Base-by-base conservation (phyloP, 139 green algal genomes). In the Chlamydomonas sphaeroides region DNA sequence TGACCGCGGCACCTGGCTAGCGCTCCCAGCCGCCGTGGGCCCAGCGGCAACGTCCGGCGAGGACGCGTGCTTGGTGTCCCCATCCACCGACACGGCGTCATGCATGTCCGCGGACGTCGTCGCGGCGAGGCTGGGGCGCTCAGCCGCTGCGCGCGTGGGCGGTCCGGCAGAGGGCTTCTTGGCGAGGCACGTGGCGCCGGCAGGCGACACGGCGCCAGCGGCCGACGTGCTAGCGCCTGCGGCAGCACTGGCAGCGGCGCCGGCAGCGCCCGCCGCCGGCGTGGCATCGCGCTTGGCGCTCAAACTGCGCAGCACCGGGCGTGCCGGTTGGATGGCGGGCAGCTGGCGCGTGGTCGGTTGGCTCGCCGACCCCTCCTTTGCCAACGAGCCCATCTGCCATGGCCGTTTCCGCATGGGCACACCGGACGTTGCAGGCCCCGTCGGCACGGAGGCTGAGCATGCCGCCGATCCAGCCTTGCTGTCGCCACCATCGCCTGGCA, bases 351-450 rank as follows among this genome's bases (percentile, higher is more conserved):
- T 30, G 26, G 33, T 41, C 15, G 6, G 56, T 3, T 56, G 56
- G 25, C 38, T 49, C 20, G 32, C 32, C 10, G 51, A 48, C 48
- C 49, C n/a, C 35, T 33, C 30, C 25, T 32, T 45, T 30, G 33
- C 61, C 4, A 53, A 53, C n/a, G 67, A 33, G 23, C 71, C 59
- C 21, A 80, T 32, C 6, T 39, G 63, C 0, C 59, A n/a, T 5
- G 74, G 74, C 74, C 62, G 61, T 39, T 71, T 80, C 20, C 61
- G 61, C 25, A 71, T 59, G 17, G 74, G 74, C 28, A 80, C 72
- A 38, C 26, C 72, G 7, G 49, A 56, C 8, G 71, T 14, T 36
- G 68, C 35, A 28, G 72, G 72, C 39, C 32, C 72, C 11, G 56
- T 36, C 5, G 72, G 36, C 0, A 39, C 38, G 7, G 72, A 80